These are phyloP conservation scores for Talaromyces sp. DNA, from an alignment of 2,329 filamentous ascomycete genomes.

Conservation along the genomic window DNA sequence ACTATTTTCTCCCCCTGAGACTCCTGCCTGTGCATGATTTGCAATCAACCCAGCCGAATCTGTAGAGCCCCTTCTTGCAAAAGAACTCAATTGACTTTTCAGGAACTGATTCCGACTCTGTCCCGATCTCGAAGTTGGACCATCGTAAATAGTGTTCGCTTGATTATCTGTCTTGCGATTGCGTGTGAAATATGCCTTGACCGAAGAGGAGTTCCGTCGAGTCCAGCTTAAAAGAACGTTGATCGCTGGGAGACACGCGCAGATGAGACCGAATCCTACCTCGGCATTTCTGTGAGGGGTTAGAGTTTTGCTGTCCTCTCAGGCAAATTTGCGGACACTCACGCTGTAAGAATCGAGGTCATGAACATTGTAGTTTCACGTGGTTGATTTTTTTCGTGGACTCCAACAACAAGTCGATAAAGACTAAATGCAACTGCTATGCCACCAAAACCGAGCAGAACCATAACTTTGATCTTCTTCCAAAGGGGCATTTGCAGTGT, in stretches of 20 bases:
- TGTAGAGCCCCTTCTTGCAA: constrained; percentile 13
- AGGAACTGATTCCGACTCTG: constrained; percentile 2
- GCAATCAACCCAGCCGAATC: constrained; percentile 9
- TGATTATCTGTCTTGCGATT: background rate
- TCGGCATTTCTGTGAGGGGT: constrained; percentile 11
- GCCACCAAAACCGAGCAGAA: constrained; percentile 15
- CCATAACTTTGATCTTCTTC: constrained; percentile 16
- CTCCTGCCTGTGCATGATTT: constrained; percentile 3
- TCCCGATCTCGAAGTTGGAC: background rate
- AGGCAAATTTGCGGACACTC: background rate
- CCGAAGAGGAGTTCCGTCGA: background rate
- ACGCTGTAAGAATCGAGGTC: constrained; percentile 14
- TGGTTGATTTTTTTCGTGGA: constrained; percentile 3
- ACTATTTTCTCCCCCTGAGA: constrained; percentile 6
- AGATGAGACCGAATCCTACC: constrained; percentile 11
- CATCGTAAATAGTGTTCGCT: constrained; percentile 5
- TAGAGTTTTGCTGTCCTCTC: background rate
- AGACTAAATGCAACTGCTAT: constrained; percentile 22
- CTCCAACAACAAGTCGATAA: constrained; percentile 16
- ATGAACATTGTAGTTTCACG: constrained; percentile 5
- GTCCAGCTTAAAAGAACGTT: constrained; percentile 6
- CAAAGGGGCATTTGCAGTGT: constrained; percentile 11
- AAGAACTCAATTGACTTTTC: constrained; percentile 11
- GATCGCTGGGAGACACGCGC: constrained; percentile 11
- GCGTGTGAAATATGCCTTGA: constrained; percentile 2